Conservation (phyloP, 352 stramenopile species). For the Globisporangium camurandrum region DNA sequence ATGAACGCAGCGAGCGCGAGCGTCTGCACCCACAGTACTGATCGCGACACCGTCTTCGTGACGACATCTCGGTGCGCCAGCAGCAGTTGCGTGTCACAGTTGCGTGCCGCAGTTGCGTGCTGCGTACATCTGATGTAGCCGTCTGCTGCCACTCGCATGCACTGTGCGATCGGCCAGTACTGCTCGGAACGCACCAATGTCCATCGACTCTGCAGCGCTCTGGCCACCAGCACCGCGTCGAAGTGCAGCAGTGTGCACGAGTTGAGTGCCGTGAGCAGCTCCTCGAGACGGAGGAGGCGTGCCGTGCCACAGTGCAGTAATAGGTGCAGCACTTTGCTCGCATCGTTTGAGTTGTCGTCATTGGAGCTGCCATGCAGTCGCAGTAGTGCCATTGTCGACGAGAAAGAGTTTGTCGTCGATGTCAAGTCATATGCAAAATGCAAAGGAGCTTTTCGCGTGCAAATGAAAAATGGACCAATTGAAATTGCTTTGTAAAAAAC, state of each 20-base stretch:
- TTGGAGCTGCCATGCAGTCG: not conserved
- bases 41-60: not conserved
- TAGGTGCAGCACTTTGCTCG: slow-evolving; percentile 1
- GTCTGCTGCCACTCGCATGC: not conserved
- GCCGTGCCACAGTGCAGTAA: not conserved
- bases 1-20: slow-evolving; percentile 14
- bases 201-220: not conserved
- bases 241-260: slow-evolving; percentile 1
- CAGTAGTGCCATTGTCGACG: too few relatives aligned
- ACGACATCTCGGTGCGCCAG: too few relatives aligned
- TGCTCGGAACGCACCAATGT: slow-evolving; percentile 4
- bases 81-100: not conserved
- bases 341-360: not conserved
- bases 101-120: too few relatives aligned
- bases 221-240: not conserved
- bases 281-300: slow-evolving; percentile 1
- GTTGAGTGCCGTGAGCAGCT: slow-evolving; percentile 2
- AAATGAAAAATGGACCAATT: too few relatives aligned
- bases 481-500: too few relatives aligned
- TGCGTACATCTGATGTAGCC: slow-evolving; percentile 3
- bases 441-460: too few relatives aligned
- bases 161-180: slow-evolving; percentile 5
- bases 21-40: slow-evolving; percentile 1
- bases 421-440: too few relatives aligned
- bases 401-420: too few relatives aligned